A percentile compares a stretch with the other conserved stretches of the same genome.
These are phyloP conservation scores for Asterionellopsis glacialis DNA, from an alignment of 108 stramenopile species.

Conservation along the genomic window DNA sequence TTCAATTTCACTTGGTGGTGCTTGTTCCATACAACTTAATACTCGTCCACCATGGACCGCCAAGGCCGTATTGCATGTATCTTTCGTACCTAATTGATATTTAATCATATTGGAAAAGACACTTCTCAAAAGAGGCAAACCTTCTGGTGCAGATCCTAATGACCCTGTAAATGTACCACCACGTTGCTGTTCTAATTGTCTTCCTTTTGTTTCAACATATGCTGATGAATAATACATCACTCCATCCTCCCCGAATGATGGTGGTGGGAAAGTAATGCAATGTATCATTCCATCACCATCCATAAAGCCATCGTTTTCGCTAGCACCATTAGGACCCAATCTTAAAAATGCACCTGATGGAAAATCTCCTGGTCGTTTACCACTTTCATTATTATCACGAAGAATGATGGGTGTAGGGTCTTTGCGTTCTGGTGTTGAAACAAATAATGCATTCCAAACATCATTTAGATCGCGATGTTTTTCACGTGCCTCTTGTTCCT, in stretches of 20 bases:
- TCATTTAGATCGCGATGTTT: conserved; percentile 6
- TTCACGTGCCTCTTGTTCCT: conserved; percentile 8
- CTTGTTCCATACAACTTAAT: conserved; percentile 41
- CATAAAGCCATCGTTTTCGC: conserved; percentile 20
- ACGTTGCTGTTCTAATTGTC: conserved; percentile 9
- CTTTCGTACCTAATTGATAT: conserved; percentile 30
- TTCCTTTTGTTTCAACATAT: conserved; percentile 27
- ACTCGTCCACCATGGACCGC: conserved; percentile 11
- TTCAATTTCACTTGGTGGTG: conserved; percentile 26
- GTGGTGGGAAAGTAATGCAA: conserved; percentile 26
- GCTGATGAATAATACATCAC: conserved; percentile 13
- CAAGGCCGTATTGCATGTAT: conserved; percentile 40
- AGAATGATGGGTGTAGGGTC: conserved; percentile 5
- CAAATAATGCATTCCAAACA: conserved; percentile 25
- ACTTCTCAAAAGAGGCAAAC: conserved; percentile 21
- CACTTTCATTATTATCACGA: too few species aligned
- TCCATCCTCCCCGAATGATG: not conserved
- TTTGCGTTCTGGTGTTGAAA: conserved; percentile 7
- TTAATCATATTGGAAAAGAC: conserved; percentile 20
- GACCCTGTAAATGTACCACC: conserved; percentile 22
- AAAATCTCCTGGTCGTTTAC: conserved; percentile 14
- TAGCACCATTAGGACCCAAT: conserved; percentile 34
- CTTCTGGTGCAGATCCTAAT: conserved; percentile 28
- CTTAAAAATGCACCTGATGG: conserved; percentile 24
- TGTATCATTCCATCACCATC: conserved; percentile 51